Evolutionary conservation across 164 flowering plant species (phyloP).

Genomic region (Aristolochia californica): DNA sequence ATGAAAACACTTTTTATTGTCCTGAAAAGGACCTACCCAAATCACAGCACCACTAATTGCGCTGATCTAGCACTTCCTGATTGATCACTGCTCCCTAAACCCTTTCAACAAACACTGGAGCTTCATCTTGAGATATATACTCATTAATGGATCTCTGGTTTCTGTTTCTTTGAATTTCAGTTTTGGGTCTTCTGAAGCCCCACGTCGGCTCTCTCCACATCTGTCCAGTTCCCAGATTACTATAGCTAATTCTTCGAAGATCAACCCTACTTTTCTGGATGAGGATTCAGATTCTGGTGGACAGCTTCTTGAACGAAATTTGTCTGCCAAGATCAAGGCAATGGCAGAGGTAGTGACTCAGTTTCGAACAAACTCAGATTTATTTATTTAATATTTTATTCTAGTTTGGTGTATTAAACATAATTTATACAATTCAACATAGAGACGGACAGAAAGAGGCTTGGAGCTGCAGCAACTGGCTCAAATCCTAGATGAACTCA

Average conservation of each 20-base stretch:
- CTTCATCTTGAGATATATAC: no score
- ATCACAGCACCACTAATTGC: no score
- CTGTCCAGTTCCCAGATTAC: slow-evolving; percentile 3
- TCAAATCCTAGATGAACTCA: slow-evolving; percentile 28
- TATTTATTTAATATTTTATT: not conserved
- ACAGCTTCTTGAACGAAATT: slow-evolving; percentile 3
- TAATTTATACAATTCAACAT: slow-evolving; percentile 3
- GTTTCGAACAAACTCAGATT: not conserved
- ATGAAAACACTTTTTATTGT: no score
- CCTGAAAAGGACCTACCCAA: no score
- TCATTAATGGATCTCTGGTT: no score
- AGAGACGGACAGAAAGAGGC: slow-evolving; percentile 14
- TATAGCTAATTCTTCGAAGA: slow-evolving; percentile 2
- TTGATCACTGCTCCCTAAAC: no score
- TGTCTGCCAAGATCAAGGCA: slow-evolving; percentile 8
- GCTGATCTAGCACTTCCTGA: no score
- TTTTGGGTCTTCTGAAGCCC: slow-evolving; percentile 7
- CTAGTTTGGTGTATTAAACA: not conserved
- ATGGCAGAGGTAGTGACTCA: slow-evolving; percentile 8
- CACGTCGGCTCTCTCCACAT: slow-evolving; percentile 3
- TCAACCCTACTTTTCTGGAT: not conserved
- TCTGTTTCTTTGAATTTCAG: not conserved
- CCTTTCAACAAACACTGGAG: not conserved
- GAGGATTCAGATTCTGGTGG: slow-evolving; percentile 1
- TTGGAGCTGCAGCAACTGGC: slow-evolving; percentile 28